Base-by-base conservation (phyloP, 1,139 yeast genomes). In the Saccharomycopsis crataegensis region DNA sequence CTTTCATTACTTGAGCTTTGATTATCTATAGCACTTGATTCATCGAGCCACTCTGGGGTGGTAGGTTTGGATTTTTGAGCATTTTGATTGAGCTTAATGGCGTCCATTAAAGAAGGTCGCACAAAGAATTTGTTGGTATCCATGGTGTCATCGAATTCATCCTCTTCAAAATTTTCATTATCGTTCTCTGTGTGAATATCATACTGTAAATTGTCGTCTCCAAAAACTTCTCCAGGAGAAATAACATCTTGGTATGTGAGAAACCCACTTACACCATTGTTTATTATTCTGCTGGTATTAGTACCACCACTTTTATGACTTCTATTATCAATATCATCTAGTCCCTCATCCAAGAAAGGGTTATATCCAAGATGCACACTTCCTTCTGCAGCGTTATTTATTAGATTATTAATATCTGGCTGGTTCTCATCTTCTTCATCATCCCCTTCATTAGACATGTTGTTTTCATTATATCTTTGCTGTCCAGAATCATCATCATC, bases 21-120 rank as follows among this genome's bases (percentile, higher is more conserved):
- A 4, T 7, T 40, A 12, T 28, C 38, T 14, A n/a, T 36, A 33
- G 41, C 28, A 50, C 8, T 16, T 33, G 36, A 48, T 22, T 45
- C 49, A 22, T 44, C 37, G 11, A 38, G n/a, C 51, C 51, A 49
- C 14, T 17, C 22, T 28, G 53, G 49, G 7, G 44, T n/a, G 8
- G n/a, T 11, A 5, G 9, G 38, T 12, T 17, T 12, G 22, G 34
- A 12, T 8, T 8, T 22, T 12, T 11, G 6, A 34, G 22, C 28
- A n/a, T 7, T 38, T 32, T 43, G 52, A 22, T 43, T 43, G 16
- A 70, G 65, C 50, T 73, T 77, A 32, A 76, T 61, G 1, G 79
- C 78, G 43, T 71, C 67, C 44, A 73, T 63, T 8, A 76, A 60
- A 0, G 79, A 75, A 1, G 78, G 76, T 53, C 78, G 60, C 14